These are phyloP conservation scores for Zalaria sp. DNA, from an alignment of 2,329 filamentous ascomycete genomes.

Conservation along the genomic window DNA sequence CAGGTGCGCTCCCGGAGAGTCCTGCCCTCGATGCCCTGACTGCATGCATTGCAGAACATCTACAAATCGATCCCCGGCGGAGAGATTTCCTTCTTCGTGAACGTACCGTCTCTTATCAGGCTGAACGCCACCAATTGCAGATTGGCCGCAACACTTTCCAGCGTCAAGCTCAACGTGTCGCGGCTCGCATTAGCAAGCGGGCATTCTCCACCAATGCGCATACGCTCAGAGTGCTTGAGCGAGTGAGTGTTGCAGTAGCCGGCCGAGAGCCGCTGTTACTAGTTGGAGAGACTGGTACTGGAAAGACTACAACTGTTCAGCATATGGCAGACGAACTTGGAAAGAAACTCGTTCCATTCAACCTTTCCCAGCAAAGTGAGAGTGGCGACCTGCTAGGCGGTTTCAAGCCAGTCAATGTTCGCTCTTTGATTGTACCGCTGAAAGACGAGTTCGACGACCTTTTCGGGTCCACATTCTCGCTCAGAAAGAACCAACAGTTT, in stretches of 20 bases:
- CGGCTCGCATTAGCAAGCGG: constrained; percentile 5
- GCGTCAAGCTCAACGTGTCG: constrained; percentile 3
- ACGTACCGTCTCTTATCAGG: constrained; percentile 57
- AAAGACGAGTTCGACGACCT: constrained; percentile 90
- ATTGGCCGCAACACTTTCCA: constrained; percentile 17
- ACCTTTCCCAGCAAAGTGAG: constrained; percentile 95
- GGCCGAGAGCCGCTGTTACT: constrained; percentile 80
- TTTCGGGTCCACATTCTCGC: constrained; percentile 76
- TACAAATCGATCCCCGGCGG: constrained; percentile 73
- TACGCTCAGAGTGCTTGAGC: constrained; percentile 72
- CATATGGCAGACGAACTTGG: constrained; percentile 75
- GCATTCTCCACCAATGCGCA: constrained; percentile 76
- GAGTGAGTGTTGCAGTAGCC: constrained; percentile 69
- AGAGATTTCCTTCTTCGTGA: constrained; percentile 63
- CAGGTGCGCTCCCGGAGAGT: constrained; percentile 59
- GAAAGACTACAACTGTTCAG: constrained; percentile 93
- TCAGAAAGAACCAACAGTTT: constrained; percentile 77
- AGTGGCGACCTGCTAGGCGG: constrained; percentile 90
- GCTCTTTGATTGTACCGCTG: constrained; percentile 74
- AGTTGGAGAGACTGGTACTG: constrained; percentile 97
- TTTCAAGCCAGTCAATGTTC: constrained; percentile 88
- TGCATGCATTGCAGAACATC: constrained; percentile 64
- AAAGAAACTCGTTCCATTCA: constrained; percentile 81
- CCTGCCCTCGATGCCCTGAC: constrained; percentile 47
- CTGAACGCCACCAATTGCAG: constrained; percentile 12